Evolutionary conservation across 257 asterid genomes (phyloP).

Genomic region (Petrea volubilis): DNA sequence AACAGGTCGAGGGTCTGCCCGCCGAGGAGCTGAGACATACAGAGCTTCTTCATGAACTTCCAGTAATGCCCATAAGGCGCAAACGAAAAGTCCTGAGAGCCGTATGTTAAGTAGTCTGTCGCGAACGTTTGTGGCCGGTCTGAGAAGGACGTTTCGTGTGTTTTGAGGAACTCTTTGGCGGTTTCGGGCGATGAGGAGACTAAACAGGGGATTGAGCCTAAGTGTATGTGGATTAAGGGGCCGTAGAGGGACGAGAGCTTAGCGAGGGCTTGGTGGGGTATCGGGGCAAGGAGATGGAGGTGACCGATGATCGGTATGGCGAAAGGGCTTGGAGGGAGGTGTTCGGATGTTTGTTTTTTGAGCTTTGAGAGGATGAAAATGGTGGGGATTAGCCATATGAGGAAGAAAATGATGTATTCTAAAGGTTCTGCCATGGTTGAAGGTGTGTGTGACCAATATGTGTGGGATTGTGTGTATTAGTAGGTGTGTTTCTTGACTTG

Average conservation of each 20-base stretch:
- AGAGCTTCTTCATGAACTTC: conserved; percentile 74
- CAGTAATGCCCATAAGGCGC: conserved; percentile 35
- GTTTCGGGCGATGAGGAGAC: conserved; percentile 70
- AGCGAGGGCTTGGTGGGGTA: conserved; percentile 80
- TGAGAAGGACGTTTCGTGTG: conserved; percentile 52
- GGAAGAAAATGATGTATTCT: conserved; percentile 36
- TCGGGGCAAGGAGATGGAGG: conserved; percentile 21
- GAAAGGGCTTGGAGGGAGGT: conserved; percentile 63
- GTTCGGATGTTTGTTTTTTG: conserved; percentile 12
- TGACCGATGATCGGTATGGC: conserved; percentile 71
- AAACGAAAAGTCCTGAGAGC: conserved; percentile 70
- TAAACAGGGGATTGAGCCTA: conserved; percentile 64
- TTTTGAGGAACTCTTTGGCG: conserved; percentile 61
- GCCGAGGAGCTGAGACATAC: conserved; percentile 76
- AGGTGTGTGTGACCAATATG: neutral
- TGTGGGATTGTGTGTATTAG: neutral
- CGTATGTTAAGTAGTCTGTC: conserved; percentile 59
- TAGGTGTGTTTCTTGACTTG: conserved; percentile 22
- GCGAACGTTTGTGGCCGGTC: conserved; percentile 56
- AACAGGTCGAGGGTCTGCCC: conserved; percentile 57
- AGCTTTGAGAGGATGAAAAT: conserved; percentile 32
- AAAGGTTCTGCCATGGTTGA: conserved; percentile 39
- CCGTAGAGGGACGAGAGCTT: conserved; percentile 53
- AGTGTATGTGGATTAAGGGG: conserved; percentile 51
- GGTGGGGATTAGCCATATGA: conserved; percentile 46